Conservation (phyloP, 202 grass and related monocot species). For the Schoenoplectus tabernaemontani region DNA sequence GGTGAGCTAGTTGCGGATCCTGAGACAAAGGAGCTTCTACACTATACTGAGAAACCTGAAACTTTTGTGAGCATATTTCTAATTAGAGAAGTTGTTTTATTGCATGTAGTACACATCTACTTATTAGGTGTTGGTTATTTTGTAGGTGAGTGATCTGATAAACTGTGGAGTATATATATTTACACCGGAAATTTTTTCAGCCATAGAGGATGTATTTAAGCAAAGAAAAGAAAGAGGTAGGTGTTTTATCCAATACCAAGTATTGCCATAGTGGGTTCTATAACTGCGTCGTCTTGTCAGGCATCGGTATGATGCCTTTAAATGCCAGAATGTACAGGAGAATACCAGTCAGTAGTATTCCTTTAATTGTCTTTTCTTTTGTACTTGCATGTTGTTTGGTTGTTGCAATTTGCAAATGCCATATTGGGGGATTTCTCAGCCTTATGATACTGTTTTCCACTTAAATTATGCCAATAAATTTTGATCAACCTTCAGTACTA, state of each 20-base stretch:
- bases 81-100: constrained; percentile 11
- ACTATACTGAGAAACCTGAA: constrained; percentile 96
- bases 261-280: not conserved
- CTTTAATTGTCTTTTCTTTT: not conserved
- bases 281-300: not conserved
- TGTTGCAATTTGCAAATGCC: not conserved
- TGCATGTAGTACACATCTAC: not conserved
- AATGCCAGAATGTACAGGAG: not conserved
- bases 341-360: not conserved
- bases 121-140: constrained; percentile 23
- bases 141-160: constrained; percentile 97
- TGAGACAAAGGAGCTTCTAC: constrained; percentile 88
- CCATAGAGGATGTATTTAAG: constrained; percentile 82
- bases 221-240: constrained; percentile 88
- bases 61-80: constrained; percentile 78
- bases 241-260: not conserved
- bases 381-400: constrained; percentile 1
- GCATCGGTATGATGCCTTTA: not conserved
- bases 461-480: not conserved
- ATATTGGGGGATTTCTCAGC: not conserved
- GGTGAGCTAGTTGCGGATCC: constrained; percentile 97
- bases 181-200: constrained; percentile 86
- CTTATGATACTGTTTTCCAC: not conserved
- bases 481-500: not conserved
- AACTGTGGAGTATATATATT: constrained; percentile 99